Conservation (phyloP, 371 early-diverging fungal genomes). For the Saksenaea oblongispora region DNA sequence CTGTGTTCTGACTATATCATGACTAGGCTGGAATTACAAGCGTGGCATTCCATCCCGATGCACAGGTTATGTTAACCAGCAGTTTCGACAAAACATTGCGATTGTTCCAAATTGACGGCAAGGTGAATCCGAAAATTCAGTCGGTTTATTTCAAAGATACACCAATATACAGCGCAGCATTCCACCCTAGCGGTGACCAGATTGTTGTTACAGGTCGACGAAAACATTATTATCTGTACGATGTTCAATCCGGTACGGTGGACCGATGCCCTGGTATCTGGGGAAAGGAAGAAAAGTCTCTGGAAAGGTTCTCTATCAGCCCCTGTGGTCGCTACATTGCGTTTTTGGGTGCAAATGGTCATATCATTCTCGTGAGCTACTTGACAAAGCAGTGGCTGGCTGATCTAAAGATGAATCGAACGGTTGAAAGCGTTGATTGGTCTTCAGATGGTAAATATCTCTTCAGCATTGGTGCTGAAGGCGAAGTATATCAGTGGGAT, state of each 20-base stretch:
- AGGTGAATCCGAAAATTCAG: slow-evolving; percentile 86
- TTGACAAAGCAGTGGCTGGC: slow-evolving; percentile 83
- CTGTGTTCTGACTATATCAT: background rate
- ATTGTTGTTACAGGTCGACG: slow-evolving; percentile 78
- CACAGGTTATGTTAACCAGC: slow-evolving; percentile 84
- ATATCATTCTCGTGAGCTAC: slow-evolving; percentile 76
- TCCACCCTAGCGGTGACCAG: slow-evolving; percentile 74
- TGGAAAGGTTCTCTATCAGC: slow-evolving; percentile 67
- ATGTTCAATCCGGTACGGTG: slow-evolving; percentile 80
- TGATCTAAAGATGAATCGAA: slow-evolving; percentile 86
- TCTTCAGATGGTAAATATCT: slow-evolving; percentile 66
- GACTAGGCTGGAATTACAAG: slow-evolving; percentile 45
- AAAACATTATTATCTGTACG: slow-evolving; percentile 78
- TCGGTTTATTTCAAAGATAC: slow-evolving; percentile 81
- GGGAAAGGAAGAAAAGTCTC: slow-evolving; percentile 67
- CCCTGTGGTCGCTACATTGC: slow-evolving; percentile 70
- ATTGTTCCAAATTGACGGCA: slow-evolving; percentile 89
- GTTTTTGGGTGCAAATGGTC: slow-evolving; percentile 76
- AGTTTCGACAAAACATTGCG: slow-evolving; percentile 85
- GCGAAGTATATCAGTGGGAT: slow-evolving; percentile 78
- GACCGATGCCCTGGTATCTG: slow-evolving; percentile 71
- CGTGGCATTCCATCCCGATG: slow-evolving; percentile 89
- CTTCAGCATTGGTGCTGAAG: slow-evolving; percentile 64
- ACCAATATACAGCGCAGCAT: slow-evolving; percentile 73
- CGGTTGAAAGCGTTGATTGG: slow-evolving; percentile 64